Evolutionary conservation across 345 rosid species (phyloP).

Genomic region (Camelina hispida): DNA sequence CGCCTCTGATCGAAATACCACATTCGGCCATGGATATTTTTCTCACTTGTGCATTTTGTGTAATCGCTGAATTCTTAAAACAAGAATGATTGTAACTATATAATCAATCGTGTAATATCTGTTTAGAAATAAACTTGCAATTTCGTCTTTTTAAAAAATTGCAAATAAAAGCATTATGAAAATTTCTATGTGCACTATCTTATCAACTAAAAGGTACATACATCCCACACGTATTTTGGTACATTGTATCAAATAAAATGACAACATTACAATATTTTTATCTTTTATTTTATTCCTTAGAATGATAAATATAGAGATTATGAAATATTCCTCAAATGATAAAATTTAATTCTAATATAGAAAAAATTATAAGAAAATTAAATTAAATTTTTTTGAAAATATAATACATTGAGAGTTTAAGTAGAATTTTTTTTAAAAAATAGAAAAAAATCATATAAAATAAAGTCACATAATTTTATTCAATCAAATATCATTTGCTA

Average conservation of each 20-base stretch:
- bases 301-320: constrained; percentile 7
- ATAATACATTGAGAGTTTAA: background rate
- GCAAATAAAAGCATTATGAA: background rate
- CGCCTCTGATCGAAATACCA: background rate
- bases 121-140: background rate
- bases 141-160: background rate
- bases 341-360: background rate
- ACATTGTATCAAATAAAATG: constrained; percentile 12
- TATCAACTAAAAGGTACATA: background rate
- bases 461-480: background rate
- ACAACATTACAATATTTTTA: background rate
- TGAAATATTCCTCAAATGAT: background rate
- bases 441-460: background rate
- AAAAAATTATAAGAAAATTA: background rate
- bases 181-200: background rate
- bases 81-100: background rate
- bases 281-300: constrained; percentile 4
- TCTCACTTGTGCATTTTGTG: background rate
- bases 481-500: background rate
- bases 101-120: background rate
- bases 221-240: constrained; percentile 9
- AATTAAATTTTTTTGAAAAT: background rate
- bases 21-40: background rate
- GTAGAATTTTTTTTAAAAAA: no score
- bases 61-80: background rate